These are phyloP conservation scores for Leptographium lundbergii DNA, from an alignment of 2,329 filamentous ascomycete genomes.

Conservation along the genomic window DNA sequence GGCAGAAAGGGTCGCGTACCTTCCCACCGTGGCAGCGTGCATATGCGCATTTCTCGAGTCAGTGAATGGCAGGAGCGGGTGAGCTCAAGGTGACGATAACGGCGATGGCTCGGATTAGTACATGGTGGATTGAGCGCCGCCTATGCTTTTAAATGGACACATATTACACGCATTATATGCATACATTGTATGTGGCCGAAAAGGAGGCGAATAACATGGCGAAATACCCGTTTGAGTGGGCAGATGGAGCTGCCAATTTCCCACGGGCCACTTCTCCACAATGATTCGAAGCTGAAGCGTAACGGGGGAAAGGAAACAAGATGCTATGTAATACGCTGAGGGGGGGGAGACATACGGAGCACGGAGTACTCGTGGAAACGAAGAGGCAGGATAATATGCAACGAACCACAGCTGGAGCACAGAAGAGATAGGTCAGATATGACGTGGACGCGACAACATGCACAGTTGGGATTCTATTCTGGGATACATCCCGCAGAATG, in stretches of 20 bases:
- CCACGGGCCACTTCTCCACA: conserved; percentile 7
- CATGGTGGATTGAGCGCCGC: background rate
- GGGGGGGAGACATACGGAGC: background rate
- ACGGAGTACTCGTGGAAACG: background rate
- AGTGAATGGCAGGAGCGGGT: background rate
- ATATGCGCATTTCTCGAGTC: background rate
- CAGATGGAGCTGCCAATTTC: conserved; percentile 10
- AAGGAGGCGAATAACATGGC: background rate
- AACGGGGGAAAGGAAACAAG: background rate
- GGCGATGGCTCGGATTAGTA: background rate
- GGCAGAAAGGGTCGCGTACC: background rate
- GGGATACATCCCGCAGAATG: background rate
- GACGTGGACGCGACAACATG: background rate
- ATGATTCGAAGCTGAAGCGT: background rate
- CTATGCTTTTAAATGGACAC: background rate
- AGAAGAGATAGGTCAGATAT: background rate
- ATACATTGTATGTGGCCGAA: background rate
- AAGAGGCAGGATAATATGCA: background rate
- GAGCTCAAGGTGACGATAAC: background rate
- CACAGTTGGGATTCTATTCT: background rate
- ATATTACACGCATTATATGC: background rate
- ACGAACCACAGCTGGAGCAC: background rate
- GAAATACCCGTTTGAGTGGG: background rate
- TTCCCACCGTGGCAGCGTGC: background rate
- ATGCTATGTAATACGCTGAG: background rate